A percentile compares a stretch with the other conserved stretches of the same genome.
These are phyloP conservation scores for Colletotrichum sp. DNA, from an alignment of 2,329 filamentous ascomycete species.

Conservation along the genomic window DNA sequence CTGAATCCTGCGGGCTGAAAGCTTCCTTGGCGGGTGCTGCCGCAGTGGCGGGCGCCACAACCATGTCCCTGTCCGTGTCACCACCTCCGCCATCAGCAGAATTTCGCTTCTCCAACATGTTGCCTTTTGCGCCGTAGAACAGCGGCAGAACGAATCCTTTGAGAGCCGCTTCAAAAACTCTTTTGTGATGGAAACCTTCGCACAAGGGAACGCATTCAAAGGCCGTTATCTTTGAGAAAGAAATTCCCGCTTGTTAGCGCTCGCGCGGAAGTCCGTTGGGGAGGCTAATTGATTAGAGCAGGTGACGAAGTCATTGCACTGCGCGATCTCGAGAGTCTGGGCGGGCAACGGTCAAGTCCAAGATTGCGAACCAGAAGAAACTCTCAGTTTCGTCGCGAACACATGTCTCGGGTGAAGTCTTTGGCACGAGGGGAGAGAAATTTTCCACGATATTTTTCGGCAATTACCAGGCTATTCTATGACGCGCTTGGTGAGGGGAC, in stretches of 20 bases:
- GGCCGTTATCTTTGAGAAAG: neutral
- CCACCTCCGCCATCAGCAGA: neutral
- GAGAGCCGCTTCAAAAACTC: neutral
- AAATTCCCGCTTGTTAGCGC: neutral
- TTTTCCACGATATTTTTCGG: neutral
- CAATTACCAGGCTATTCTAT: neutral
- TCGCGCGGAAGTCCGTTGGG: slow-evolving; percentile 1
- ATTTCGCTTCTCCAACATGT: neutral
- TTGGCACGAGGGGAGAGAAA: neutral
- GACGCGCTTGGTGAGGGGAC: neutral
- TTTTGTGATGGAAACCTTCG: neutral
- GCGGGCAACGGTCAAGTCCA: neutral
- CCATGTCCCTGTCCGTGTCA: neutral
- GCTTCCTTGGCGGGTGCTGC: neutral
- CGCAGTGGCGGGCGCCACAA: neutral
- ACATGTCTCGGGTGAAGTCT: neutral
- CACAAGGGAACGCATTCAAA: neutral
- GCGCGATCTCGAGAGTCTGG: neutral
- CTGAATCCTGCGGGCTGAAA: neutral
- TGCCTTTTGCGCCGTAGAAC: neutral
- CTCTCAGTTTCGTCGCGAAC: neutral
- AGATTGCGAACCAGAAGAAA: neutral
- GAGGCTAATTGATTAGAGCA: neutral
- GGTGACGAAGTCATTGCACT: slow-evolving; percentile 3
- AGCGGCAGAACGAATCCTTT: neutral